Evolutionary conservation across 257 asterid species (phyloP).

Genomic region (Gynochthodes officinalis): DNA sequence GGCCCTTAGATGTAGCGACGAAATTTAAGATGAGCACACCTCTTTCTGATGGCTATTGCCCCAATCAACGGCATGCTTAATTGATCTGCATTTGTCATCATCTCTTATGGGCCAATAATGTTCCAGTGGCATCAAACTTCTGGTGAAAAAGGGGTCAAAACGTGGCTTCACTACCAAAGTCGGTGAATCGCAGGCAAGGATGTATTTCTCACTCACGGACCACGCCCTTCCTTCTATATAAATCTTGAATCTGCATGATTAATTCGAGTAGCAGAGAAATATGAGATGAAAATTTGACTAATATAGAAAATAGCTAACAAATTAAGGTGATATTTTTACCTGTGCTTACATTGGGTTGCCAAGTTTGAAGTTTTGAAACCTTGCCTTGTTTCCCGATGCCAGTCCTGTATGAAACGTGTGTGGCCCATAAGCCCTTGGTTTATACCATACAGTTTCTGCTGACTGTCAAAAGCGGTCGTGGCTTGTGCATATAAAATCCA

Average conservation of each 20-base stretch:
- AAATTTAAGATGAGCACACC: slow-evolving; percentile 30
- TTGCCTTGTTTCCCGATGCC: slow-evolving; percentile 49
- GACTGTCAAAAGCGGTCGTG: no score
- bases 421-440: background rate
- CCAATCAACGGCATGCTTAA: slow-evolving; percentile 84
- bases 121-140: slow-evolving; percentile 73
- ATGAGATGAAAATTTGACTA: background rate
- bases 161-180: slow-evolving; percentile 53
- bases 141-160: slow-evolving; percentile 74
- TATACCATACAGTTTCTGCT: background rate
- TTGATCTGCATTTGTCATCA: slow-evolving; percentile 61
- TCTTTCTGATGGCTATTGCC: slow-evolving; percentile 55
- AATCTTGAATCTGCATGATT: slow-evolving; percentile 59
- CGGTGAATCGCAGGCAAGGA: slow-evolving; percentile 78
- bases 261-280: background rate
- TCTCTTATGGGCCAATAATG: slow-evolving; percentile 90
- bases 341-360: slow-evolving; percentile 75
- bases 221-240: slow-evolving; percentile 88
- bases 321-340: slow-evolving; percentile 45
- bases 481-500: no score
- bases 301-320: no score
- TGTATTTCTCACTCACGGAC: slow-evolving; percentile 97
- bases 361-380: slow-evolving; percentile 74
- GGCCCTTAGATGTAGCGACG: no score
- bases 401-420: slow-evolving; percentile 33